Conservation (phyloP, 202 grass and related monocot genomes). For the Saccharum hybrid region DNA sequence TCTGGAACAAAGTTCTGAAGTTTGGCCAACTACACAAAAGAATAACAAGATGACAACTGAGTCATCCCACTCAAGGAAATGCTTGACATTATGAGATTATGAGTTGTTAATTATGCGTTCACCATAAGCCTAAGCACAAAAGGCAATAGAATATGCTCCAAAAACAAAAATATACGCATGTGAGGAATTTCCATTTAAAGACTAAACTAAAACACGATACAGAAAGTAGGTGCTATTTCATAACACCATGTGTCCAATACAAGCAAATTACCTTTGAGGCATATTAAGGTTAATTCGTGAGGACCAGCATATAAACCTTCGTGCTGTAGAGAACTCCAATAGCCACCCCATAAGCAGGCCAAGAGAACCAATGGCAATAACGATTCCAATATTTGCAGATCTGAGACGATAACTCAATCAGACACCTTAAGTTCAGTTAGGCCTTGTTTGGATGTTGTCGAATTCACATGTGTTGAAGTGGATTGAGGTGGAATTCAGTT, state of each 20-base stretch:
- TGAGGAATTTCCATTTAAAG: conserved; percentile 26
- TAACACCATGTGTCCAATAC: conserved; percentile 4
- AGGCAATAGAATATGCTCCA: neutral
- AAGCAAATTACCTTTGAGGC: conserved; percentile 54
- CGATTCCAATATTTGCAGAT: conserved; percentile 86
- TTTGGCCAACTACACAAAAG: conserved; percentile 71
- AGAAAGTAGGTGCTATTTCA: conserved; percentile 14
- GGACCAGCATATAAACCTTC: conserved; percentile 64
- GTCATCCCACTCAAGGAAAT: conserved; percentile 36
- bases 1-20: conserved; percentile 58
- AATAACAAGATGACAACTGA: conserved; percentile 36
- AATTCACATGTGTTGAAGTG: no score
- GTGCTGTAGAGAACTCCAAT: conserved; percentile 78
- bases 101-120: neutral
- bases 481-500: no score
- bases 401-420: conserved; percentile 52
- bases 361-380: conserved; percentile 85
- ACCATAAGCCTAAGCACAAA: conserved; percentile 24
- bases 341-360: conserved; percentile 90
- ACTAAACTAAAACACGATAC: conserved; percentile 23
- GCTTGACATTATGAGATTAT: conserved; percentile 8
- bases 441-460: no score
- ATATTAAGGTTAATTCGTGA: conserved; percentile 67
- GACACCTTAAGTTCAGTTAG: conserved; percentile 11
- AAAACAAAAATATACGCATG: conserved; percentile 22